Conservation (phyloP, 768 basidiomycete species). For the Termitomyces sp. region DNA sequence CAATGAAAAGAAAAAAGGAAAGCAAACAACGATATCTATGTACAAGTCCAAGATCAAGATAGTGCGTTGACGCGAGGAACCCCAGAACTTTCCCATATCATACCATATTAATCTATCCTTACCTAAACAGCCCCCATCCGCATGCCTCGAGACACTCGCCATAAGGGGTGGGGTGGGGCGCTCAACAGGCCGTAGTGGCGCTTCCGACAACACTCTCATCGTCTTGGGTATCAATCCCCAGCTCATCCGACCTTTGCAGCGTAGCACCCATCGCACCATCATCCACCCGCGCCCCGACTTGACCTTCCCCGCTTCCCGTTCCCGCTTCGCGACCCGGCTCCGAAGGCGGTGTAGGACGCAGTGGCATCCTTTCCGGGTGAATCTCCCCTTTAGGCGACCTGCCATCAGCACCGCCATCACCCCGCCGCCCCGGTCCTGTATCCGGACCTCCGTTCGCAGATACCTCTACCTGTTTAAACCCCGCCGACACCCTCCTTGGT, state of each 20-base stretch:
- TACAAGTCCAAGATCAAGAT: background rate
- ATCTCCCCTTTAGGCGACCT: slow-evolving; percentile 1
- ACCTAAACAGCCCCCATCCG: too few species aligned
- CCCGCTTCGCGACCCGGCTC: slow-evolving; percentile 5
- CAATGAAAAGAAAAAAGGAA: background rate
- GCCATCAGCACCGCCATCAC: background rate
- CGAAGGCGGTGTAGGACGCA: slow-evolving; percentile 8
- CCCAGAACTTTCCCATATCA: background rate
- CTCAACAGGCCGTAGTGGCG: background rate
- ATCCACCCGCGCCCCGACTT: slow-evolving; percentile 1
- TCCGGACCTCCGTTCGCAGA: slow-evolving; percentile 12
- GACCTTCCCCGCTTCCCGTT: background rate
- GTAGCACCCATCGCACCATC: too few species aligned
- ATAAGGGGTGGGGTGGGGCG: too few species aligned
- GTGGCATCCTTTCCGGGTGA: too few species aligned
- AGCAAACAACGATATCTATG: background rate
- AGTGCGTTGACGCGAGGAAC: background rate
- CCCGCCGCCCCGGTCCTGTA: slow-evolving; percentile 8
- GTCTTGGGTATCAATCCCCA: too few species aligned
- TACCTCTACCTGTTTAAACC: slow-evolving; percentile 17
- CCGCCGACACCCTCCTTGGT: slow-evolving; percentile 9
- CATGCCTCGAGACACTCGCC: too few species aligned
- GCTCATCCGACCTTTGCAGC: too few species aligned
- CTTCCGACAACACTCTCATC: too few species aligned
- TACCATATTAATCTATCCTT: background rate